These are phyloP conservation scores for Mycosarcoma maydis DNA, from an alignment of 1,284 basidiomycete species.

Conservation along the genomic window DNA sequence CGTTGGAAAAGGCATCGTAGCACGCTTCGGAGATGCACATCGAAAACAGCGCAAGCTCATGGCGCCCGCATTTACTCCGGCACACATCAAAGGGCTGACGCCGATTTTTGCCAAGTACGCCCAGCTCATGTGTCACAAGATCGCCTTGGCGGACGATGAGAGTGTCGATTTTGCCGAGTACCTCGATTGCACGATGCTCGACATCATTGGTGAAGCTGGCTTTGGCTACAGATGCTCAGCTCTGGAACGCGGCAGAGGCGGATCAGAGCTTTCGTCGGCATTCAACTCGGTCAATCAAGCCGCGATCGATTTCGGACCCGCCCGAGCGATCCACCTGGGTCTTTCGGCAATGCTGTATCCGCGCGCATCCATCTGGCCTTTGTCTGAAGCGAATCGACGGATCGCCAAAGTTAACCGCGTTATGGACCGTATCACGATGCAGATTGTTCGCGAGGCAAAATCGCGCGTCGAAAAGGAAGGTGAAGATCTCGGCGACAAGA, in stretches of 20 bases:
- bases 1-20: conserved; percentile 41
- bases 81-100: conserved; percentile 41
- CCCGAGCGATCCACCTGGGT: conserved; percentile 30
- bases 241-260: conserved; percentile 46
- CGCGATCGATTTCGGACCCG: conserved; percentile 42
- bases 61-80: conserved; percentile 52
- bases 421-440: conserved; percentile 34
- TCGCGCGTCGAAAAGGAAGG: conserved; percentile 11
- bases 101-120: conserved; percentile 46
- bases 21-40: conserved; percentile 39
- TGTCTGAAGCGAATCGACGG: conserved; percentile 34
- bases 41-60: conserved; percentile 51
- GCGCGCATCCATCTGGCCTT: conserved; percentile 25
- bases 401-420: conserved; percentile 30
- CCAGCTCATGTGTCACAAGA: conserved; percentile 43
- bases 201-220: conserved; percentile 64
- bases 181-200: conserved; percentile 53
- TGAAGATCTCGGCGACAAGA: conserved; percentile 30
- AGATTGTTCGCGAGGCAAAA: conserved; percentile 29
- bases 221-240: conserved; percentile 57
- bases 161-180: conserved; percentile 50
- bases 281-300: conserved; percentile 45
- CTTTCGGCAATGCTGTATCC: conserved; percentile 32
- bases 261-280: conserved; percentile 24
- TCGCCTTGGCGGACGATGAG: conserved; percentile 6